Evolutionary conservation across 1,284 basidiomycete species (phyloP), one percentile per base, ranked within the genome.

Genomic region (Naganishia albida): DNA sequence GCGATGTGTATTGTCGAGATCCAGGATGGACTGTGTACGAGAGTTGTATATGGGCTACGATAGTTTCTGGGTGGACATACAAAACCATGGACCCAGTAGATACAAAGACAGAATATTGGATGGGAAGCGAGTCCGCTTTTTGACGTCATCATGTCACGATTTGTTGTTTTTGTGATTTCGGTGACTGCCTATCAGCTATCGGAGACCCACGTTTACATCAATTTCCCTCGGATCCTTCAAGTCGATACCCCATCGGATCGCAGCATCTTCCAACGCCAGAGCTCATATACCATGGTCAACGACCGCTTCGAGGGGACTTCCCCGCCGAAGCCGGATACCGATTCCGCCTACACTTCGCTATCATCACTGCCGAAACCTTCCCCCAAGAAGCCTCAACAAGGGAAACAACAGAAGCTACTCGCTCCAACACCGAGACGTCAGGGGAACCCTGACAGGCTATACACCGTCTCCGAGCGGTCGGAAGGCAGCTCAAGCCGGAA

Each of bases 291-390:
- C 38, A 60, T 60, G 46, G 38, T 34, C 23, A 30, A 25, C n/a
- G 28, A 53, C 8, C 51, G 34, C n/a, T 53, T 30, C 26, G 46
- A 39, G n/a, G 57, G 13, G 16, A 4, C 40, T 6, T 40, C 57
- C 34, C 39, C 48, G 8, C n/a, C 57, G 23, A 39, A 23, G 23
- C 10, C 20, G n/a, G 48, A 48, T 59, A 34, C 20, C 57, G 57
- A 60, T 60, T 49, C 57, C 2, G 64, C 56, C 20, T 65, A 65
- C 38, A 65, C 64, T 42, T 65, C 64, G 25, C 51, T 65, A 20
- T 65, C 64, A 18, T 59, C 57, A 12, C 51, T 65, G n/a, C 46
- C 62, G 43, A 65, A 60, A n/a, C 51, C 49, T 13, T 42, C 28
- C 8, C 26, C 57, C 34, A 50, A 26, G 16, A 39, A 42, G 8